Conservation (phyloP, 306 rosid species). For the Lupinus albus region DNA sequence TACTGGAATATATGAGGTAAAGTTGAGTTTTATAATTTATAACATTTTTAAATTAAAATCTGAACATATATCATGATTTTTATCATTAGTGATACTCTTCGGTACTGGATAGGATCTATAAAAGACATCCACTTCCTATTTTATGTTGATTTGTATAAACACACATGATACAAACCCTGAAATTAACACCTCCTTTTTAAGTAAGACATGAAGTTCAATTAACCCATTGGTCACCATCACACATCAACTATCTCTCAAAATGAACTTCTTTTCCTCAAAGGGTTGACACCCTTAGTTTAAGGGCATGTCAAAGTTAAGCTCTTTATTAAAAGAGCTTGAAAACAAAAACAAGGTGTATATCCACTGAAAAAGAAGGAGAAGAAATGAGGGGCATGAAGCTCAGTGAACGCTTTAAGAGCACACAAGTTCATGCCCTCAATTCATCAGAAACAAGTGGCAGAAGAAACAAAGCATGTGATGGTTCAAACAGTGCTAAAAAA, state of each 20-base stretch:
- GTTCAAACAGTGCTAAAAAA: constrained; percentile 34
- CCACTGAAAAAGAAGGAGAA: constrained; percentile 11
- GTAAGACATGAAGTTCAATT: background rate
- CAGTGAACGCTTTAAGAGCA: constrained; percentile 60
- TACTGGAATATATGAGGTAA: too few relatives aligned
- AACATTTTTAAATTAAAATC: too few relatives aligned
- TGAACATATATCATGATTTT: too few relatives aligned
- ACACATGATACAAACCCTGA: constrained; percentile 27
- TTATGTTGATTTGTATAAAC: background rate
- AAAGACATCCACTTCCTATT: background rate
- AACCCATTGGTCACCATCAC: constrained; percentile 8
- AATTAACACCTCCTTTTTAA: background rate
- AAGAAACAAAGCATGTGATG: constrained; percentile 33
- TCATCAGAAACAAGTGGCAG: constrained; percentile 48
- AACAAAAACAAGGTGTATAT: constrained; percentile 15
- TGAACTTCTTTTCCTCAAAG: constrained; percentile 27
- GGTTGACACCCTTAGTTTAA: constrained; percentile 4
- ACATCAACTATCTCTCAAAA: constrained; percentile 4
- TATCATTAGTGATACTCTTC: too few relatives aligned
- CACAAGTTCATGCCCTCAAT: constrained; percentile 68
- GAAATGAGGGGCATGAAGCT: constrained; percentile 66
- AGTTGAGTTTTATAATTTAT: too few relatives aligned
- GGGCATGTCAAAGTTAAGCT: constrained; percentile 36
- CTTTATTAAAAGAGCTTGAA: constrained; percentile 23
- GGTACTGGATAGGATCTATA: too few relatives aligned